phyloP scores from a whole-genome alignment of 2,329 filamentous ascomycete species.

The Diaporthe nobilis region DNA sequence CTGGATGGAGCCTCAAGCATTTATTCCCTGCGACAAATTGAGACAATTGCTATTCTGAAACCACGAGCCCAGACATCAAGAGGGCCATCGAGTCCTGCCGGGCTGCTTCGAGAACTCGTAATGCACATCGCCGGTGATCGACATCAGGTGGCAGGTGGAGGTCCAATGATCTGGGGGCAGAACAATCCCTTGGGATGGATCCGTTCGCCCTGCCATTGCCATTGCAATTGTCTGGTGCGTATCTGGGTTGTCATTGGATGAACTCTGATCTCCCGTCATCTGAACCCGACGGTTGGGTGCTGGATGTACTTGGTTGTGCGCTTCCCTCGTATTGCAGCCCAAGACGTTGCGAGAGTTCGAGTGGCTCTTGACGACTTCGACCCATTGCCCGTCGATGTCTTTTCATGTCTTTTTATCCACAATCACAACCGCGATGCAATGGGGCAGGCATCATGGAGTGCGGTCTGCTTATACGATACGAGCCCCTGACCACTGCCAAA shows the following conservation, averaged over 20 bases:
- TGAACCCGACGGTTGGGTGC: neutral
- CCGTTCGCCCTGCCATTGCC: neutral
- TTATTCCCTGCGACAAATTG: slow-evolving; percentile 22
- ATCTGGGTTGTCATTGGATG: slow-evolving; percentile 13
- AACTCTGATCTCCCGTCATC: neutral
- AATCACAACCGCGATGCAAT: neutral
- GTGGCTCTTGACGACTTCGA: neutral
- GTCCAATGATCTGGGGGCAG: neutral
- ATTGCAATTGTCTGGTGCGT: neutral
- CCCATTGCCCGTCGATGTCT: neutral
- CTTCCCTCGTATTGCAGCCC: neutral
- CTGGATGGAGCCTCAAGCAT: slow-evolving; percentile 5
- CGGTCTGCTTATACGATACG: neutral
- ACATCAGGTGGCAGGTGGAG: slow-evolving; percentile 5
- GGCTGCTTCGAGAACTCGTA: slow-evolving; percentile 6
- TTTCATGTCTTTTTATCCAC: neutral
- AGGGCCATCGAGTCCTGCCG: slow-evolving; percentile 1
- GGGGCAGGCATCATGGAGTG: neutral
- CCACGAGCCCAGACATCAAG: slow-evolving; percentile 9
- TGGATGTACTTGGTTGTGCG: neutral
- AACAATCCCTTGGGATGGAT: slow-evolving; percentile 6
- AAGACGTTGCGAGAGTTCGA: neutral
- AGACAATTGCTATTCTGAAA: slow-evolving; percentile 28
- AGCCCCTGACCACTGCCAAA: neutral
- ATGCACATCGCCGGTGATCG: neutral